A percentile compares a stretch with the other conserved stretches of the same genome.
Conservation (phyloP, 306 rosid species). For the Casuarina glauca region DNA sequence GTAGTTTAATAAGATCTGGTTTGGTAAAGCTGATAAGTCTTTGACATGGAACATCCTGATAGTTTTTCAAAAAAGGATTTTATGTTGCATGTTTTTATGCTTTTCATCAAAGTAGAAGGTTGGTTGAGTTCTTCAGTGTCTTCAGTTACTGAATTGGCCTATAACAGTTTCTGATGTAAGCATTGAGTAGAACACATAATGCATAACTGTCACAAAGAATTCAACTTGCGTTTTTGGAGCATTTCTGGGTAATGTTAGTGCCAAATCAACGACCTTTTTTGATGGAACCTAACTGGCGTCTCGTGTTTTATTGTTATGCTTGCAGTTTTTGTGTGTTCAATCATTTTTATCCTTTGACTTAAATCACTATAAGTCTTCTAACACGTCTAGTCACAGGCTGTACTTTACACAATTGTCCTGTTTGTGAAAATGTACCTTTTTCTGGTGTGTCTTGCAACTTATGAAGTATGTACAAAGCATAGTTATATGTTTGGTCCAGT, state of each 20-base stretch:
- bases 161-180: background rate
- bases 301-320: background rate
- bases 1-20: background rate
- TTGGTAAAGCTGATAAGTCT: background rate
- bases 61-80: background rate
- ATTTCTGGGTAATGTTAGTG: background rate
- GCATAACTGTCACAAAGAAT: background rate
- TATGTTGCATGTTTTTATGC: background rate
- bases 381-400: background rate
- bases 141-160: background rate
- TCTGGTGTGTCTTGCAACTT: conserved; percentile 10
- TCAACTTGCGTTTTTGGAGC: background rate
- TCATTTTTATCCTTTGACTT: background rate
- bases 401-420: background rate
- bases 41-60: background rate
- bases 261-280: background rate
- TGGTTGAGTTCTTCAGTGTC: background rate
- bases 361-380: background rate
- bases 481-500: conserved; percentile 13
- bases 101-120: background rate
- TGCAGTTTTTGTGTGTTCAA: background rate
- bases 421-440: conserved; percentile 12
- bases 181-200: background rate
- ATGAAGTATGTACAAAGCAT: conserved; percentile 2
- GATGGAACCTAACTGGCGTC: background rate